Percentiles rank a stretch among this genome's conserved stretches.
These are phyloP conservation scores for Alternaria panax DNA, from an alignment of 2,329 filamentous ascomycete species.

Conservation along the genomic window DNA sequence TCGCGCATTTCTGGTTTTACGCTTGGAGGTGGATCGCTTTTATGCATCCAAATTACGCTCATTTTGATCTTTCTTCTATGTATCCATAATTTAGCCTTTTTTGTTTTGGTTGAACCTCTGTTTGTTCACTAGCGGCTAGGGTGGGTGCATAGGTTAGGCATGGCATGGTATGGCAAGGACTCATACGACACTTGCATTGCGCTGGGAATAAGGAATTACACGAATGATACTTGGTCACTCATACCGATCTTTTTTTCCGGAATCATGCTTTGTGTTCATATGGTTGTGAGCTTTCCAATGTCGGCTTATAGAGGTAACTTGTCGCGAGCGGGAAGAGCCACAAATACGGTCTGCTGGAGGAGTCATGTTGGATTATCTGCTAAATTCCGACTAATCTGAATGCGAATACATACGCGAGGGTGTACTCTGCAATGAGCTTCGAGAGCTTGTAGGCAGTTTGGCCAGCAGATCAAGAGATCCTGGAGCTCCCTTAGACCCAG, in stretches of 20 bases:
- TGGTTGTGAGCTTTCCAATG: background rate
- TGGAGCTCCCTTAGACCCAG: too few species aligned
- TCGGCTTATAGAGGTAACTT: background rate
- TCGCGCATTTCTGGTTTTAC: background rate
- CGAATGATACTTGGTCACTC: background rate
- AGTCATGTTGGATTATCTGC: too few species aligned
- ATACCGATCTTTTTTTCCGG: background rate
- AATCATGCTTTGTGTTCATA: background rate
- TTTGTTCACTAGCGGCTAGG: slow-evolving; percentile 7
- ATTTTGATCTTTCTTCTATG: slow-evolving; percentile 16
- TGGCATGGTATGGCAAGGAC: slow-evolving; percentile 5
- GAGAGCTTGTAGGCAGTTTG: too few species aligned
- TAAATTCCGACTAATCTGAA: too few species aligned
- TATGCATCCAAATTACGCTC: slow-evolving; percentile 10
- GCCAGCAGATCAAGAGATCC: too few species aligned
- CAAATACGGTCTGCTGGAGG: too few species aligned
- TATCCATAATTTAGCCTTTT: slow-evolving; percentile 15
- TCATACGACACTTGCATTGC: slow-evolving; percentile 6
- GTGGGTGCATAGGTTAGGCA: slow-evolving; percentile 14
- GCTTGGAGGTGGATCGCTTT: slow-evolving; percentile 11
- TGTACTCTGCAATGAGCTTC: too few species aligned
- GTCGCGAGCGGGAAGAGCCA: background rate
- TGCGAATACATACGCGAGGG: too few species aligned
- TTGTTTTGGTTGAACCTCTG: background rate
- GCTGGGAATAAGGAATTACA: background rate